Base-by-base conservation (phyloP, 176 grass and related monocot genomes). In the Cenchrus purpureus region DNA sequence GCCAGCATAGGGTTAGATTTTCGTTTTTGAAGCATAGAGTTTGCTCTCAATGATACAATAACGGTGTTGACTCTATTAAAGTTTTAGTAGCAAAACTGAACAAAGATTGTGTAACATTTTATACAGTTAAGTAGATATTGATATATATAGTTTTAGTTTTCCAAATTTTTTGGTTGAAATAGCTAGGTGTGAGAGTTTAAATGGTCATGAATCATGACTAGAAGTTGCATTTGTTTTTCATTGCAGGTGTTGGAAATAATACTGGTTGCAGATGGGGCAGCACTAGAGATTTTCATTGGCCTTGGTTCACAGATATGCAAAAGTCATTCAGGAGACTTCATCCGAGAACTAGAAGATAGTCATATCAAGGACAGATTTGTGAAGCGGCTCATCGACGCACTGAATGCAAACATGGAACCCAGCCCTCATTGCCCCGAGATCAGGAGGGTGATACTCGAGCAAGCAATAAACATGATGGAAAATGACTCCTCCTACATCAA, bases 401-500 rank as follows among this genome's bases (percentile, higher is more conserved):
- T 71, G 0, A 42, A 71, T 12, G 19, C 43, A 9, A 61, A 79
- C 59, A 17, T 8, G 8, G 48, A 19, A 11, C 65, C 65, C 0
- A 51, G 2, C 37, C 17, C 12, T 1, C 11, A 61, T 4, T 86
- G 75, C 5, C 75, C 75, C 0, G 54, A 74, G 2, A 86, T 71
- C 4, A 71, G 74, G 43, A 79, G 65, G 52, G 17, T 22, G 17
- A 25, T 78, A 40, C 17, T 86, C 12, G 54, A 86, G 55, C 84
- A 86, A 25, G 65, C 44, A 12, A 71, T 79, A 79, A 62, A 16
- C 42, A 14, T 79, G 66, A 86, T 79, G 75, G 84, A 71, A 19
- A 4, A 3, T 19, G 59, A 79, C 69, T 8, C 75, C 34, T 2
- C 29, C 3, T 63, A 71, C 15, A 5, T 3, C 0, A 29, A 8